These are phyloP conservation scores for Paraconiothyrium sp. DNA, from an alignment of 2,329 filamentous ascomycete species.

Conservation along the genomic window DNA sequence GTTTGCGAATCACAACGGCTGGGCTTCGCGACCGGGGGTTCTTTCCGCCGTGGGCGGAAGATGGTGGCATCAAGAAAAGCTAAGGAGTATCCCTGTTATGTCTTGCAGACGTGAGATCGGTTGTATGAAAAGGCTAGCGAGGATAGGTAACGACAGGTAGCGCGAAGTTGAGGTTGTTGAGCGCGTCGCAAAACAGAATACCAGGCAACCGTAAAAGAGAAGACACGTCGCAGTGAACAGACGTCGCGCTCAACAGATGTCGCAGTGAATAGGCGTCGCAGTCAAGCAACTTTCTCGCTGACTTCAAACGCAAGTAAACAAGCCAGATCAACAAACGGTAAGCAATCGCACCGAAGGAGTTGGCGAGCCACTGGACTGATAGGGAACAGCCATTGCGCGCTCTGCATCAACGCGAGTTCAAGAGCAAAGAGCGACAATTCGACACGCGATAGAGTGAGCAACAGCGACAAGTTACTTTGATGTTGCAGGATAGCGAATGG, in stretches of 20 bases:
- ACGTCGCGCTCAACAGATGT: too few species aligned
- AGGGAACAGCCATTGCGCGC: not conserved
- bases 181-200: not conserved
- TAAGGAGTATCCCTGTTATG: too few species aligned
- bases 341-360: not conserved
- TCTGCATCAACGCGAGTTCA: not conserved
- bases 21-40: constrained; percentile 11
- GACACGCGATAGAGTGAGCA: not conserved
- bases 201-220: not conserved
- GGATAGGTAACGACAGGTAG: too few species aligned
- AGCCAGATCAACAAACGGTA: constrained; percentile 3
- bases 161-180: not conserved
- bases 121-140: not conserved
- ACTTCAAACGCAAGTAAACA: not conserved
- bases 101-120: not conserved
- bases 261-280: not conserved
- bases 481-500: not conserved
- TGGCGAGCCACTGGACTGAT: not conserved
- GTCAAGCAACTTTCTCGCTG: not conserved
- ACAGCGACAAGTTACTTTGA: not conserved
- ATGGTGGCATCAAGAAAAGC: not conserved
- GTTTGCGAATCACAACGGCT: constrained; percentile 8
- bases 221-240: not conserved
- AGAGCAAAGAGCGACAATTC: not conserved
- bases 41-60: not conserved